Evolutionary conservation across 345 rosid species (phyloP), one percentile per base, ranked within the genome.

Genomic region (Aquilaria yunnanensis): DNA sequence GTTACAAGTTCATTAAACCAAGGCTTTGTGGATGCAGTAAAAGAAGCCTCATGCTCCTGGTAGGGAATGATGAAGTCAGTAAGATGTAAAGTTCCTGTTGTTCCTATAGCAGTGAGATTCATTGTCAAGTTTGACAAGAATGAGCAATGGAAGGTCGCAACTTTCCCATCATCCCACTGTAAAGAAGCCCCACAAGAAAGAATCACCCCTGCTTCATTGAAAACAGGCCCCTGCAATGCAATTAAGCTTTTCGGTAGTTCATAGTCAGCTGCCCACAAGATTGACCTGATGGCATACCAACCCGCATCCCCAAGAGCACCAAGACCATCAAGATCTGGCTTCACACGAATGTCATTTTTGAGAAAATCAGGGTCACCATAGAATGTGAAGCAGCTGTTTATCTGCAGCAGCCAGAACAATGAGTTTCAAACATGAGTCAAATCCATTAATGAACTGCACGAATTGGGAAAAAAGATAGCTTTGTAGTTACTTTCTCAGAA

Each of bases 301-400:
- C 98, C 96, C n/a, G 81, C 75, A 55, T 92, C 98, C 9, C 96
- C 98, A 0, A 92, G 89, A 5, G 93, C 81, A 29, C 98, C 98
- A 2, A 82, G 96, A 11, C 81, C 80, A 49, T 92, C 96, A 0
- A 92, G 96, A 55, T 87, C 85, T 29, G 93, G 91, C 77, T 87
- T 89, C 16, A 89, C 96, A n/a, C 93, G 86, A 46, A 84, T 81
- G 72, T 89, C 85, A 46, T 84, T 71, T 57, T 75, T 75, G 9
- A 92, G 78, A 70, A 89, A 92, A 43, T 72, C 72, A 30, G 78
- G 70, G 11, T 63, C 78, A 10, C 58, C 87, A 50, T 70, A 73
- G 67, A 81, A 87, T 14, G 95, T 30, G 61, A 89, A 87, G 74
- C 80, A 76, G 68, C 79, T 77, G 33, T 85, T 81, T 4, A 89